Conservation (phyloP, 1,139 yeast species). For the Pichia sp. region DNA sequence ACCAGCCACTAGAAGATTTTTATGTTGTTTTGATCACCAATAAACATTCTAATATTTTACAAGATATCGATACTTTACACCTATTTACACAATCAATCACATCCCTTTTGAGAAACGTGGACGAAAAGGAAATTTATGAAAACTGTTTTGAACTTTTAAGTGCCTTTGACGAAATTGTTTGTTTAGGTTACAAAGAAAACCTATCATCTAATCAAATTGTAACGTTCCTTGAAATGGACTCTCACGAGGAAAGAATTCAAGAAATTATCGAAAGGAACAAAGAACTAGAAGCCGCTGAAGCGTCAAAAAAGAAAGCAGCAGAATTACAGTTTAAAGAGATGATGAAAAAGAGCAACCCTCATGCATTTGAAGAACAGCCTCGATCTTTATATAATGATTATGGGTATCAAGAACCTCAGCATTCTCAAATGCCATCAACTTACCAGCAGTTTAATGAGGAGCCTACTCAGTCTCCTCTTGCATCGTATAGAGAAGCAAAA, state of each 20-base stretch:
- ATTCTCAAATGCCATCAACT: not conserved
- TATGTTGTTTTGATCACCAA: slow-evolving; percentile 89
- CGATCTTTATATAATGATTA: slow-evolving; percentile 15
- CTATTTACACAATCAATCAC: slow-evolving; percentile 78
- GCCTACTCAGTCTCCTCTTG: slow-evolving; percentile 9
- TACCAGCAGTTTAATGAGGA: not conserved
- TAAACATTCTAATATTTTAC: slow-evolving; percentile 84
- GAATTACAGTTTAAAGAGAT: slow-evolving; percentile 87
- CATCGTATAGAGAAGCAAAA: slow-evolving; percentile 28
- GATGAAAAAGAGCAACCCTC: slow-evolving; percentile 49
- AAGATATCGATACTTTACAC: slow-evolving; percentile 89
- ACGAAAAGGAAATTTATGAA: slow-evolving; percentile 77
- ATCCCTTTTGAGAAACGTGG: slow-evolving; percentile 62
- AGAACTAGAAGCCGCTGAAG: slow-evolving; percentile 95
- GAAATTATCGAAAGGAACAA: slow-evolving; percentile 95
- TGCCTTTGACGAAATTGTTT: slow-evolving; percentile 91
- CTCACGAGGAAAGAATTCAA: slow-evolving; percentile 97
- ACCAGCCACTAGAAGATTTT: slow-evolving; percentile 92
- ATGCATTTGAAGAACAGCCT: slow-evolving; percentile 7
- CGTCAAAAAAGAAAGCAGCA: slow-evolving; percentile 91
- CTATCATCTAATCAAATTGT: slow-evolving; percentile 75
- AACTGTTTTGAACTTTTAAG: slow-evolving; percentile 82
- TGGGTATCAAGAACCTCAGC: slow-evolving; percentile 3
- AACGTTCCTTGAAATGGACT: slow-evolving; percentile 93
- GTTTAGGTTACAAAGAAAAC: slow-evolving; percentile 86